Evolutionary conservation across 768 basidiomycete species (phyloP), one percentile per base, ranked within the genome.

Genomic region (Termitomyces sp.): DNA sequence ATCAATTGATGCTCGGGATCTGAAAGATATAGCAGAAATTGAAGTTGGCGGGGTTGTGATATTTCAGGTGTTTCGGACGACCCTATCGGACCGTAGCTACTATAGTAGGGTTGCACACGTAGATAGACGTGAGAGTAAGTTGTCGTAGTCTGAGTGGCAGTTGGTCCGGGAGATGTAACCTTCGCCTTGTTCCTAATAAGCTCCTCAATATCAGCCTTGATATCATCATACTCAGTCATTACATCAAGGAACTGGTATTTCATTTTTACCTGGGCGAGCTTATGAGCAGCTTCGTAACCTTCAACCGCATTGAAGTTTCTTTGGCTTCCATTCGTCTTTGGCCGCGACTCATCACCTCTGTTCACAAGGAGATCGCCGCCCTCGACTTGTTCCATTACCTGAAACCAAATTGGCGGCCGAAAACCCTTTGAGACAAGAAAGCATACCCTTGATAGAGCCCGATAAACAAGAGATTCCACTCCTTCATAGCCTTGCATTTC

Each of bases 401-500:
- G 40, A 57, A 43, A 35, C 39, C 43, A 37, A 43, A 43, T 52
- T 10, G 53, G 47, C 28, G 25, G 16, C 54, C 52, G 19, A 30
- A 30, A 32, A 25, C 19, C 17, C 28, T 23, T 43, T 35, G 27
- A 35, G 27, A 41, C 8, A 54, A 53, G 27, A 39, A 14, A 7
- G 65, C 86, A 52, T 61, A 94, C 94, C 70, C 88, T 81, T 21
- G 91, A 74, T 43, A 98, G 76, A 2, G 91, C 88, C 23, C 88
- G 84, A 73, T 97, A 98, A 25, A 94, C 91, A n/a, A 99, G 80
- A 11, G 87, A 81, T 72, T 98, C 96, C 42, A 98, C 81, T 7
- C 97, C 97, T 56, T 95, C 94, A 67, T 96, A 98, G 17, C 97
- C 97, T 60, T 82, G 79, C 95, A 99, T 95, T 62, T 97, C 94